These are phyloP conservation scores for Colletotrichum karsti DNA, from an alignment of 2,329 filamentous ascomycete genomes.

Conservation along the genomic window DNA sequence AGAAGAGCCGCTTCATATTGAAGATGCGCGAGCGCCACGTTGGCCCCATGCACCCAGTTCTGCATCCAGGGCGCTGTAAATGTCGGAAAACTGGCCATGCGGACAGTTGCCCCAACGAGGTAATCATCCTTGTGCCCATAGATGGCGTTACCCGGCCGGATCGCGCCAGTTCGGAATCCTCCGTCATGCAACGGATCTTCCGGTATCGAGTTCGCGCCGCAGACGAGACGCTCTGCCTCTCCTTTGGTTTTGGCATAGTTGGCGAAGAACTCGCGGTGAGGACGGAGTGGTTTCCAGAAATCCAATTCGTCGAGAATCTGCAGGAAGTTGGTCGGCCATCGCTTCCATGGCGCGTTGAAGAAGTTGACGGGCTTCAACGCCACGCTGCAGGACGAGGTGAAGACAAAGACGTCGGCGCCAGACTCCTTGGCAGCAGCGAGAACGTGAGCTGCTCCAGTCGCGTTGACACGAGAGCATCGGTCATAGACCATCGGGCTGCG, in stretches of 20 bases:
- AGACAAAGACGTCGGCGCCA: slow-evolving; percentile 59
- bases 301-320: slow-evolving; percentile 57
- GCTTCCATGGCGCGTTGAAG: slow-evolving; percentile 53
- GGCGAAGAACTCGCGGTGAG: slow-evolving; percentile 52
- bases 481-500: slow-evolving; percentile 53
- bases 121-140: slow-evolving; percentile 58
- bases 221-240: slow-evolving; percentile 59
- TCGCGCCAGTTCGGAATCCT: slow-evolving; percentile 59
- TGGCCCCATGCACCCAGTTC: slow-evolving; percentile 58
- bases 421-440: slow-evolving; percentile 53
- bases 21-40: slow-evolving; percentile 63
- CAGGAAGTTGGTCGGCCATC: slow-evolving; percentile 45
- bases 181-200: slow-evolving; percentile 27
- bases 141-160: slow-evolving; percentile 62
- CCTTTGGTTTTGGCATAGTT: slow-evolving; percentile 62
- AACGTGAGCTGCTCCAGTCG: slow-evolving; percentile 57
- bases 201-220: slow-evolving; percentile 45
- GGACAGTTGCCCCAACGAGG: slow-evolving; percentile 48
- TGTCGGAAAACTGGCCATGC: slow-evolving; percentile 44
- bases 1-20: slow-evolving; percentile 60
- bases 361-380: slow-evolving; percentile 49
- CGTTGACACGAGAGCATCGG: slow-evolving; percentile 57
- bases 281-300: slow-evolving; percentile 47
- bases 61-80: slow-evolving; percentile 56
- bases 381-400: slow-evolving; percentile 59